Evolutionary conservation across 2,329 filamentous ascomycete species (phyloP).

Genomic region (Blastomyces silverae): DNA sequence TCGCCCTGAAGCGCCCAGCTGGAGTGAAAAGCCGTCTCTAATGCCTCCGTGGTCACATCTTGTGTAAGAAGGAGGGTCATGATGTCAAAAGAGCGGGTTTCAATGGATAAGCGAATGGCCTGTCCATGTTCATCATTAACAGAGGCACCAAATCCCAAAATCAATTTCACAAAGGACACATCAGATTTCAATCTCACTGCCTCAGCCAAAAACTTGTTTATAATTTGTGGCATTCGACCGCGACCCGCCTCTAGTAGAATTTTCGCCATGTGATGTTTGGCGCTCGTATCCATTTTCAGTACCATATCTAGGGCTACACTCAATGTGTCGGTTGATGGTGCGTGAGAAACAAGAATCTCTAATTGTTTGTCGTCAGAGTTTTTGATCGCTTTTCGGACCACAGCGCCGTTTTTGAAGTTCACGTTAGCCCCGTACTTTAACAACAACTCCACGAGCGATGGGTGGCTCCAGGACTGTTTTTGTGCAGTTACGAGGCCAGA

Average conservation of each 20-base stretch:
- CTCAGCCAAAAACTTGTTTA: constrained; percentile 16
- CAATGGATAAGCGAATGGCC: constrained; percentile 18
- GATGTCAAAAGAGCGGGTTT: constrained; percentile 17
- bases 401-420: constrained; percentile 19
- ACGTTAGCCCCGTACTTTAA: constrained; percentile 21
- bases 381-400: constrained; percentile 20
- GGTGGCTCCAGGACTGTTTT: constrained; percentile 15
- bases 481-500: constrained; percentile 18
- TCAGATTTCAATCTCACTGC: constrained; percentile 16
- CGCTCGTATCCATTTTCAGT: constrained; percentile 10
- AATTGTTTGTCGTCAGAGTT: constrained; percentile 20
- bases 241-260: constrained; percentile 18
- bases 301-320: constrained; percentile 15
- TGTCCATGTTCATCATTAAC: constrained; percentile 19
- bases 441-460: constrained; percentile 19
- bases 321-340: constrained; percentile 17
- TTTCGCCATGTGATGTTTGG: constrained; percentile 19
- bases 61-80: constrained; percentile 19
- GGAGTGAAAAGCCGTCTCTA: constrained; percentile 19
- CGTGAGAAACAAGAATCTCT: constrained; percentile 17
- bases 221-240: constrained; percentile 12
- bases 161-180: constrained; percentile 18
- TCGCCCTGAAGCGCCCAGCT: constrained; percentile 13
- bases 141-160: constrained; percentile 21
- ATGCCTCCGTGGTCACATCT: constrained; percentile 11